phyloP scores from a whole-genome alignment of 163 green algal species.

The Chlamydomonas reinhardtii region DNA sequence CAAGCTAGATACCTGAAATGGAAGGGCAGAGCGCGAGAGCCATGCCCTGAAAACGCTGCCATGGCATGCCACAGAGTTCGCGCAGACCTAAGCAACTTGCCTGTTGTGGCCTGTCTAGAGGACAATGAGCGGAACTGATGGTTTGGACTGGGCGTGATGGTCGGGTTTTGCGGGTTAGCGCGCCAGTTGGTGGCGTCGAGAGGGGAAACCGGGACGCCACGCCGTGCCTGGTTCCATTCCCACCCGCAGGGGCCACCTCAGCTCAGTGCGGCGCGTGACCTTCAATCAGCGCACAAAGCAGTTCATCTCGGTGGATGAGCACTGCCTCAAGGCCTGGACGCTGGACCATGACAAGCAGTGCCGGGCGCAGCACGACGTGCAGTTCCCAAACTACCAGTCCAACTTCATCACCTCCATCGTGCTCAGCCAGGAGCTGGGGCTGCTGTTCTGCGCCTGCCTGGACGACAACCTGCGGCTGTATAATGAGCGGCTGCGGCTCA shows the following conservation, averaged over 20 bases:
- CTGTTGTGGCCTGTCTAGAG: too few relatives aligned
- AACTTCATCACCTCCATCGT: slow-evolving; percentile 49
- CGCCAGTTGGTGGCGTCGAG: too few relatives aligned
- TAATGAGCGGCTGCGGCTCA: slow-evolving; percentile 54
- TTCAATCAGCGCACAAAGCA: slow-evolving; percentile 46
- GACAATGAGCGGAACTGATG: too few relatives aligned
- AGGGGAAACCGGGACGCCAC: too few relatives aligned
- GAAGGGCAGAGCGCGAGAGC: slow-evolving; percentile 31
- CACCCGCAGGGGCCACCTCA: slow-evolving; percentile 21
- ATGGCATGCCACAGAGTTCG: background rate
- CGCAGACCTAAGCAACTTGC: too few relatives aligned
- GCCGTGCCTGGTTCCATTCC: background rate
- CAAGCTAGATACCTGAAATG: background rate
- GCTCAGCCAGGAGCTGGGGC: slow-evolving; percentile 41
- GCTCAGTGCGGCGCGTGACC: slow-evolving; percentile 11
- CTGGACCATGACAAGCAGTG: slow-evolving; percentile 32
- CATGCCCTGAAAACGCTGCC: too few relatives aligned
- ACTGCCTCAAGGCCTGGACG: slow-evolving; percentile 46
- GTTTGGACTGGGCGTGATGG: too few relatives aligned
- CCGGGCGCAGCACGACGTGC: slow-evolving; percentile 34
- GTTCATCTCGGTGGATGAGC: slow-evolving; percentile 56
- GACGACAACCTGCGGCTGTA: slow-evolving; percentile 54
- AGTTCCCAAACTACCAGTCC: slow-evolving; percentile 50
- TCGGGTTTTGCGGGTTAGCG: too few relatives aligned
- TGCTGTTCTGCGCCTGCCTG: slow-evolving; percentile 53